phyloP scores from a whole-genome alignment of 768 basidiomycete genomes.

The Peribolospora baueri region DNA sequence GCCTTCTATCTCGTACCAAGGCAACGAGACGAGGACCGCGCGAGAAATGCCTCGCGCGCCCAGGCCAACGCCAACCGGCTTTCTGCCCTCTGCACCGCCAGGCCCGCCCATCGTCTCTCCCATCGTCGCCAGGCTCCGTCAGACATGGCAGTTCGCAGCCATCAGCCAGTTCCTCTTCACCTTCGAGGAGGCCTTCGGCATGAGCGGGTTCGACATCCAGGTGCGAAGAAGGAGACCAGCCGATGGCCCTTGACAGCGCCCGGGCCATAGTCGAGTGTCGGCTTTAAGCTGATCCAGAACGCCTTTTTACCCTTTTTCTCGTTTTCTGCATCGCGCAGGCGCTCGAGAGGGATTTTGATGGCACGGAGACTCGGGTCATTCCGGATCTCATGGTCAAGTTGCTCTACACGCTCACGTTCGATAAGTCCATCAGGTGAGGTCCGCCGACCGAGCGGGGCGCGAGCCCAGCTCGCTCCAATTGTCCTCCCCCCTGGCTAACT shows the following conservation, averaged over 20 bases:
- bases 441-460: too few species aligned
- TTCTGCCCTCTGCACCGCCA: too few species aligned
- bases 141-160: neutral
- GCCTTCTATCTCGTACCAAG: too few species aligned
- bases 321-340: neutral
- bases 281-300: neutral
- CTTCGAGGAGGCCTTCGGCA: neutral
- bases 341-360: constrained; percentile 4
- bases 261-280: neutral
- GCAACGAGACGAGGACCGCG: too few species aligned
- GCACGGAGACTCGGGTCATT: neutral
- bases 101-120: neutral
- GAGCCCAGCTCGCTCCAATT: too few species aligned
- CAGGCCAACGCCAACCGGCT: too few species aligned
- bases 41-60: too few species aligned
- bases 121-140: neutral
- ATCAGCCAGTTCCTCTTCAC: neutral
- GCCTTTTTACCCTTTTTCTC: neutral
- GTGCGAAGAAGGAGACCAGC: neutral
- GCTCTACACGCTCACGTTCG: constrained; percentile 4
- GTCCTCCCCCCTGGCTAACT: neutral
- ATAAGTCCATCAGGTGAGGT: constrained; percentile 5
- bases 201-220: neutral
- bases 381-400: constrained; percentile 1
- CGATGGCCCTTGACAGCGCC: too few species aligned